phyloP scores from a whole-genome alignment of 192 early-diverging fungal species.

The Chytriomyces sp. region DNA sequence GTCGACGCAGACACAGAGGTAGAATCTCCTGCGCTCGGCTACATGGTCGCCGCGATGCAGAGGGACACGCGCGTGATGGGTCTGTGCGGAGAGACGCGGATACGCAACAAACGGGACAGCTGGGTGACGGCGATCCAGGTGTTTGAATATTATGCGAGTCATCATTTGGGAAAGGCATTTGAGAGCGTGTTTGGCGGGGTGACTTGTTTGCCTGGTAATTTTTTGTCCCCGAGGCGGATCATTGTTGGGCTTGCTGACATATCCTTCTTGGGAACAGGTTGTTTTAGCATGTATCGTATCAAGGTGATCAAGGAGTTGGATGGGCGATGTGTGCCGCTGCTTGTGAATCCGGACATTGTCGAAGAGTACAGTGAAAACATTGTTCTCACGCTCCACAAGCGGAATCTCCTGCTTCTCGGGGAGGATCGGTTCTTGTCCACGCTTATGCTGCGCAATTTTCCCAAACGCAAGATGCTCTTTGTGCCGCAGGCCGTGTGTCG shows the following conservation, averaged over 20 bases:
- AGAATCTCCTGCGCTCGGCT: constrained; percentile 35
- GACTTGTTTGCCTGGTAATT: constrained; percentile 92
- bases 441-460: constrained; percentile 92
- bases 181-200: constrained; percentile 97
- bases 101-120: constrained; percentile 84
- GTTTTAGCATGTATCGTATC: constrained; percentile 98
- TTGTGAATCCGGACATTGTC: constrained; percentile 84
- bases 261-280: constrained; percentile 49
- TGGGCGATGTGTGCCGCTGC: constrained; percentile 65
- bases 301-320: constrained; percentile 56
- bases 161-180: constrained; percentile 94
- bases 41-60: constrained; percentile 66
- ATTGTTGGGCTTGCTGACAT: background rate
- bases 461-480: constrained; percentile 95
- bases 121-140: constrained; percentile 96
- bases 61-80: constrained; percentile 86
- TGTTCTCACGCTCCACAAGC: constrained; percentile 80
- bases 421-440: constrained; percentile 98
- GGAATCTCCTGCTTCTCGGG: constrained; percentile 88
- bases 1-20: constrained; percentile 90
- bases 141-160: constrained; percentile 97
- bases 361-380: constrained; percentile 53
- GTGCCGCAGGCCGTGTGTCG: constrained; percentile 89
- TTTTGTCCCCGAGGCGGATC: constrained; percentile 51
- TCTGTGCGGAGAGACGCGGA: constrained; percentile 94